phyloP scores from a whole-genome alignment of 257 asterid species.

The Thymus mandschuricus region DNA sequence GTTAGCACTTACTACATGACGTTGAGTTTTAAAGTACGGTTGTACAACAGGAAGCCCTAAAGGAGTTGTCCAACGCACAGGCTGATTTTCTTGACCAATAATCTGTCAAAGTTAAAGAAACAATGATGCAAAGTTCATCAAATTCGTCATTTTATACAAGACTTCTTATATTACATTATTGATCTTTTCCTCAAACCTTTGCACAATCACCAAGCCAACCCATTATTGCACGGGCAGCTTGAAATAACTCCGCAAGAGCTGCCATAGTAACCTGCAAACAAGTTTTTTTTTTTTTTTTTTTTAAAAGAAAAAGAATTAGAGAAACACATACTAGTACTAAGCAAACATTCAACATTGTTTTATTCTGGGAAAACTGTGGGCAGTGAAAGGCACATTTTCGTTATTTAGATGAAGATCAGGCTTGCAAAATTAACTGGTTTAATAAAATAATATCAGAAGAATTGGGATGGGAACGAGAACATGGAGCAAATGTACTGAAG shows the following conservation, averaged over 20 bases:
- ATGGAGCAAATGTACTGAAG: background rate
- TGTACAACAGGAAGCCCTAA: conserved; percentile 98
- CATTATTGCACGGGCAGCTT: conserved; percentile 96
- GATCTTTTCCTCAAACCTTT: conserved; percentile 58
- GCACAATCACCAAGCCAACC: conserved; percentile 99
- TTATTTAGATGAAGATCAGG: conserved; percentile 13
- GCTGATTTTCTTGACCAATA: conserved; percentile 84
- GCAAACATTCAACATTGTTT: conserved; percentile 18
- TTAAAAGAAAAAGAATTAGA: background rate
- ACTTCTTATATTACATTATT: background rate
- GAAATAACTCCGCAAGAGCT: conserved; percentile 88
- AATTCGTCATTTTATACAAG: conserved; percentile 8
- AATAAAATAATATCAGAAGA: background rate
- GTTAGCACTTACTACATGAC: conserved; percentile 68
- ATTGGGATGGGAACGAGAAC: background rate
- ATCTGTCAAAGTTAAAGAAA: conserved; percentile 50
- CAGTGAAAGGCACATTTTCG: conserved; percentile 16
- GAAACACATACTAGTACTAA: background rate
- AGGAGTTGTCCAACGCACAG: conserved; percentile 95
- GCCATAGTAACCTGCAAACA: conserved; percentile 73
- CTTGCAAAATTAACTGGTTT: background rate
- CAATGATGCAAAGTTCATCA: conserved; percentile 28
- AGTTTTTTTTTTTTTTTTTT: too few relatives aligned
- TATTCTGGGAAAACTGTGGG: background rate
- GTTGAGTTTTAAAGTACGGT: conserved; percentile 82